Evolutionary conservation across 352 stramenopile species (phyloP), one percentile per base, ranked within the genome.

Genomic region (Detonula confervacea): DNA sequence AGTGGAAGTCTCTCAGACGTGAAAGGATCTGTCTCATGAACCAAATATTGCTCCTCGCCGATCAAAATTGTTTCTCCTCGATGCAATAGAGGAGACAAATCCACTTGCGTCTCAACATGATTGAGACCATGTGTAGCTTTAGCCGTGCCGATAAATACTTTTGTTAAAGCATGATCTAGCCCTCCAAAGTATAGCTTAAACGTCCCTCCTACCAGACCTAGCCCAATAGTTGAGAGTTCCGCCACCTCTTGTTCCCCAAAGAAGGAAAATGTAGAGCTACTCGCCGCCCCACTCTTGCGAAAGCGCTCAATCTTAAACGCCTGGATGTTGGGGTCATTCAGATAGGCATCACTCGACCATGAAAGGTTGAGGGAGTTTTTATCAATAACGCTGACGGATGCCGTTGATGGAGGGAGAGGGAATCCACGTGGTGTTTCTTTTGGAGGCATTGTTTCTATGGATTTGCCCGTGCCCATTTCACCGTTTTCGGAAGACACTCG

Each of bases 401-500:
- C 62, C 37, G 66, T 64, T 16, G 47, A 61, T 51, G 86, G 75
- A 73, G 84, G 47, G 51, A 39, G 18, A 6, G 88, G 81, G 42
- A 84, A 75, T 25, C 52, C 73, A 39, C 27, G 25, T 16, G 83
- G 74, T 6, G 69, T 71, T 73, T 76, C 74, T 25, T 77, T 77
- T 25, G 55, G 9, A 25, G 88, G 88, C 2, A 54, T 35, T 27
- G 87, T 92, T 63, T 12, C 37, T 18, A 85, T 42, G 44, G 83
- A 83, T 51, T 68, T 81, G 0, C 91, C 89, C n/a, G 79, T 84
- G 22, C 89, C 86, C 66, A 89, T 81, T 68, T 77, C 86, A 4
- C 93, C 92, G 61, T 98, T 98, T 84, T 95, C 96, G 2, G 96
- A 94, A 12, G 95, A 97, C 0, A 98, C 95, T 12, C 96, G 94